Conservation (phyloP, 139 green algal species). For the Raphidocelis subcapitata region DNA sequence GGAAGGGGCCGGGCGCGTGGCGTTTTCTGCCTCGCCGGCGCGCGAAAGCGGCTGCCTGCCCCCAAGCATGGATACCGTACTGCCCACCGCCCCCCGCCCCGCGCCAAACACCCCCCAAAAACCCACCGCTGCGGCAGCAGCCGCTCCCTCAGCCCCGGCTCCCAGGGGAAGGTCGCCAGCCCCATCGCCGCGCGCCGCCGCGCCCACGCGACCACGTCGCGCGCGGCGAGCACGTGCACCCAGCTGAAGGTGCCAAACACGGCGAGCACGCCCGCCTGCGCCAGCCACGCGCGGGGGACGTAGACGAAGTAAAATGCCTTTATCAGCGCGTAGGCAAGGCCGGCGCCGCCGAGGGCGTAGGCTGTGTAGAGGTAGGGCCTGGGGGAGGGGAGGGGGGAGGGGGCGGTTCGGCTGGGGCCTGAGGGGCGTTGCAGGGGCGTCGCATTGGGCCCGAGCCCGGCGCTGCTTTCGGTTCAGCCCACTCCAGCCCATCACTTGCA, state of each 20-base stretch:
- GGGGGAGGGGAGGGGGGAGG: not conserved
- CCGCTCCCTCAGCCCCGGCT: slow-evolving; percentile 57
- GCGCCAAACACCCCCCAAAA: too few relatives aligned
- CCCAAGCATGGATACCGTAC: too few relatives aligned
- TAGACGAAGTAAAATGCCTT: slow-evolving; percentile 45
- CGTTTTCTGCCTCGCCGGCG: too few relatives aligned
- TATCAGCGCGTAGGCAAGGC: slow-evolving; percentile 46
- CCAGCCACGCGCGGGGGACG: slow-evolving; percentile 7
- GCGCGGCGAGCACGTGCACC: slow-evolving; percentile 49
- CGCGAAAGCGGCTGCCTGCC: too few relatives aligned
- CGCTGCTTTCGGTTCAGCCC: not conserved
- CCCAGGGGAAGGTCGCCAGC: slow-evolving; percentile 52
- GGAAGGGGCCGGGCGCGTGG: too few relatives aligned
- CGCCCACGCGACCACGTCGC: slow-evolving; percentile 52
- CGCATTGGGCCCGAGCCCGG: not conserved
- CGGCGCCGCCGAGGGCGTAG: slow-evolving; percentile 37
- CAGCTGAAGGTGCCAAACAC: slow-evolving; percentile 47
- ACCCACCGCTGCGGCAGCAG: too few relatives aligned
- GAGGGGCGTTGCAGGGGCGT: not conserved
- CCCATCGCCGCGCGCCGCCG: slow-evolving; percentile 60
- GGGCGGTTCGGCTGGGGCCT: not conserved
- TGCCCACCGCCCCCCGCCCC: too few relatives aligned
- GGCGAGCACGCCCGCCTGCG: slow-evolving; percentile 39
- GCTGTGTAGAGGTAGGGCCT: slow-evolving; percentile 59
- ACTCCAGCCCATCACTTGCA: too few relatives aligned